Evolutionary conservation across 208 protist genomes (phyloP), one percentile per base, ranked within the genome.

Genomic region (Leishmania major): DNA sequence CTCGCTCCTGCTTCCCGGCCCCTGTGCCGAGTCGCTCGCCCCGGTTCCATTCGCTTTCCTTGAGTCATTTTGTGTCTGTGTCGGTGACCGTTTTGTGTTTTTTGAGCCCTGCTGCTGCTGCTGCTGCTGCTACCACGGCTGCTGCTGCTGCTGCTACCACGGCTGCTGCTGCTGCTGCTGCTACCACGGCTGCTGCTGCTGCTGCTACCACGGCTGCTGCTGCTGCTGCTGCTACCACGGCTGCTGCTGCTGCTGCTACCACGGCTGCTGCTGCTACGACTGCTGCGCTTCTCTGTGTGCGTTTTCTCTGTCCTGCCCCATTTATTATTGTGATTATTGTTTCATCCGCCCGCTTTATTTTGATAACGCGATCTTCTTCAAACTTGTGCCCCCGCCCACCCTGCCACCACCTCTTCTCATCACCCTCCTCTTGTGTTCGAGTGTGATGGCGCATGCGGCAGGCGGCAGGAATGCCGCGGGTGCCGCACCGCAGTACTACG

Each of bases 401-500:
- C 64, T 22, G 15, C 31, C 51, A 5, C 17, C 4, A 55, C 51
- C 51, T 55, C 51, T 11, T 62, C 57, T 2, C 25, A 31, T 62
- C 25, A 4, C 43, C 67, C 40, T 49, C 25, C 31, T 7, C 40
- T 13, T 15, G 37, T 25, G 25, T 31, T 11, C 55, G 43, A 57
- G 17, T n/a, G 40, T 43, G 31, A 81, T 83, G 64, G 31, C 69
- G 43, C 25, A 47, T 45, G 51, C 25, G 25, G 35, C 22, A 25
- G 66, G 7, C n/a, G 62, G 43, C 10, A 64, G 57, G 37, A 37
- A 37, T 59, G 47, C 75, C 59, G 59, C 64, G 66, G 69, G 3
- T n/a, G 45, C 31, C 15, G 72, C 25, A 53, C 49, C 28, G 43
- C 83, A 85, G 57, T 89, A 84, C 72, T 90, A 88, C 81, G 78